These are phyloP conservation scores for Skeletonema menzelii DNA, from an alignment of 108 stramenopile genomes.

Conservation along the genomic window DNA sequence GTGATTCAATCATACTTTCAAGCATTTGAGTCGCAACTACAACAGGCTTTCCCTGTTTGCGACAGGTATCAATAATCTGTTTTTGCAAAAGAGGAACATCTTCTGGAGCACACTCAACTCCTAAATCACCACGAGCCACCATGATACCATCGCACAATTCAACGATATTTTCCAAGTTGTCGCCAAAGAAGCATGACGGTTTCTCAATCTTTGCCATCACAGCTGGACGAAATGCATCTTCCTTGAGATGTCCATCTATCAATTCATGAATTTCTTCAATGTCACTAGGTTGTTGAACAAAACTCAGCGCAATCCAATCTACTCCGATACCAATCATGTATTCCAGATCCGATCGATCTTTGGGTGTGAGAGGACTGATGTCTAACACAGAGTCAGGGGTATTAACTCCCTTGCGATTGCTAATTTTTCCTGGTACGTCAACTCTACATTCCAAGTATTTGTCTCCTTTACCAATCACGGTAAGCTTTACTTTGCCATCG, in stretches of 20 bases:
- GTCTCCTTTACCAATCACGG: constrained; percentile 61
- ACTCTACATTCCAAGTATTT: constrained; percentile 76
- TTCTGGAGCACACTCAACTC: constrained; percentile 94
- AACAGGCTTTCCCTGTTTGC: constrained; percentile 87
- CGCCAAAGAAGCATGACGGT: constrained; percentile 51
- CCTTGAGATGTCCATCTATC: constrained; percentile 68
- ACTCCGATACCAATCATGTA: constrained; percentile 90
- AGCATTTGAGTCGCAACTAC: constrained; percentile 90
- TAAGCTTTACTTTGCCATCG: constrained; percentile 91
- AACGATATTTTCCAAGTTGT: constrained; percentile 74
- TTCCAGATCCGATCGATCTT: constrained; percentile 83
- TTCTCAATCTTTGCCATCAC: constrained; percentile 99
- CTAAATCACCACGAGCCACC: constrained; percentile 91
- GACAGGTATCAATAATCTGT: constrained; percentile 91
- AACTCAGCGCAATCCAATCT: constrained; percentile 95
- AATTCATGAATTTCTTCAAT: constrained; percentile 83
- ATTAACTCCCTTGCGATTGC: constrained; percentile 86
- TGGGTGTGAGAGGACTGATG: constrained; percentile 83
- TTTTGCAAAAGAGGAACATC: constrained; percentile 97
- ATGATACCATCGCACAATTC: constrained; percentile 72
- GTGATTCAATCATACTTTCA: constrained; percentile 50
- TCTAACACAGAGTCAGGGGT: constrained; percentile 79
- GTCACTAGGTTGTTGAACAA: constrained; percentile 91
- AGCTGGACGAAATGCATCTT: constrained; percentile 62
- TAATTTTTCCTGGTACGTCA: constrained; percentile 79